A percentile compares a stretch with the other conserved stretches of the same genome.
phyloP scores from a whole-genome alignment of 2,329 filamentous ascomycete species.

The Metarhizium album region DNA sequence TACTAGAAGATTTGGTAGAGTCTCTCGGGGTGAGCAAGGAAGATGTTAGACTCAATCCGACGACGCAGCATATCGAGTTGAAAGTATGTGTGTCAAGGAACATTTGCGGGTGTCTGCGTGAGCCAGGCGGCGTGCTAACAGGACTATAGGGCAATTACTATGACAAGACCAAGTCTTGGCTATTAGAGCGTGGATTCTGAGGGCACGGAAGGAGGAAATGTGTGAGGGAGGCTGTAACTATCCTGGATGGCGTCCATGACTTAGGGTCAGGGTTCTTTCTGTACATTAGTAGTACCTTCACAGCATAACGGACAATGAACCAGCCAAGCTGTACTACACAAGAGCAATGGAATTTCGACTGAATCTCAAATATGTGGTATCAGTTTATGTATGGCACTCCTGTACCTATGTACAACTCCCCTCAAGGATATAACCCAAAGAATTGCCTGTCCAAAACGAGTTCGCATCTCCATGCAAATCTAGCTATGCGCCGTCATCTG shows the following conservation, averaged over 20 bases:
- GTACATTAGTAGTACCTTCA: conserved; percentile 7
- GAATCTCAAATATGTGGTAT: conserved; percentile 11
- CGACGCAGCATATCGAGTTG: conserved; percentile 65
- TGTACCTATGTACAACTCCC: conserved; percentile 16
- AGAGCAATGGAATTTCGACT: conserved; percentile 5
- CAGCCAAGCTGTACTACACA: conserved; percentile 10
- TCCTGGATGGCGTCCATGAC: neutral
- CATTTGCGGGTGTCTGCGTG: neutral
- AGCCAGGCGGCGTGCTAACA: neutral
- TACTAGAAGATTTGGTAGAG: conserved; percentile 53
- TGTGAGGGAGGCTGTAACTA: neutral
- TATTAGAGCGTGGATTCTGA: conserved; percentile 26
- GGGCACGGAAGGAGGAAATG: neutral
- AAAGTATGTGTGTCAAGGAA: conserved; percentile 40
- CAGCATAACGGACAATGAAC: conserved; percentile 4
- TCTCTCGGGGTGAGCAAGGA: conserved; percentile 46
- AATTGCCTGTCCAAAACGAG: conserved; percentile 9
- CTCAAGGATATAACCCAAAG: conserved; percentile 1
- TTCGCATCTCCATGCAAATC: conserved; percentile 11
- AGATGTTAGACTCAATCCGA: conserved; percentile 41
- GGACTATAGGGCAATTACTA: conserved; percentile 22
- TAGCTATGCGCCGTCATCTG: conserved; percentile 13
- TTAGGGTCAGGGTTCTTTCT: neutral
- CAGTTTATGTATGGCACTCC: conserved; percentile 13
- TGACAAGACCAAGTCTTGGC: conserved; percentile 20